Evolutionary conservation across 345 rosid species (phyloP), one percentile per base, ranked within the genome.

Genomic region (Aquilaria malaccensis): DNA sequence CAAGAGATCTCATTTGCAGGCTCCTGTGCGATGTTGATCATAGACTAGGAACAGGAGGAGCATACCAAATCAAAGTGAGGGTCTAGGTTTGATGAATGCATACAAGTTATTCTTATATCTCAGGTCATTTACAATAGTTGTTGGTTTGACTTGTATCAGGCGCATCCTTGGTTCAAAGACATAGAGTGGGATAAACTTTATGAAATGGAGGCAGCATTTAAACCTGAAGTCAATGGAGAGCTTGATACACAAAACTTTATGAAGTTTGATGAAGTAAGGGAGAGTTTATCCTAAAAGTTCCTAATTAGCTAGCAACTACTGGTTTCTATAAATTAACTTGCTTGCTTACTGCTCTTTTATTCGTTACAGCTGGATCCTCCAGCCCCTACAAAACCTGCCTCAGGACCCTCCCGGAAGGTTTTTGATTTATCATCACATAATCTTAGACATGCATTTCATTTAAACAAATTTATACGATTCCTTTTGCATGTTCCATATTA

Each of bases 231-330:
- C 68, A 89, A 81, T 53, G 93, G 85, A 56, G 98, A 91, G 78
- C 84, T 91, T 57, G 98, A 91, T 72, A 91, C 98, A 46, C 96
- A 82, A 71, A 92, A 92, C 72, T 92, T 92, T 65, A 88, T 92
- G 95, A 92, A 92, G 80, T 92, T 88, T 72, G 98, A 92, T 73
- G 98, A 89, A 77, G 98, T 92, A 86, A 59, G 59, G 56, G 31
- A 62, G 47, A 61, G 52, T 31, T 70, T 66, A 50, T 67, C 43
- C 33, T 58, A 3, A 37, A 37, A 37, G 7, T 4, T 37, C 5
- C 43, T 9, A 37, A 37, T 5, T 37, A 37, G 43, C 43, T 69
- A 50, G 46, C 54, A 53, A 53, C 9, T 29, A 53, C 10, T 51
- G 55, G 51, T 37, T 52, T 47, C 15, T 30, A 55, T 65, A 60